These are phyloP conservation scores for Lophiostoma macrostomum DNA, from an alignment of 495 filamentous ascomycete genomes.

Conservation along the genomic window DNA sequence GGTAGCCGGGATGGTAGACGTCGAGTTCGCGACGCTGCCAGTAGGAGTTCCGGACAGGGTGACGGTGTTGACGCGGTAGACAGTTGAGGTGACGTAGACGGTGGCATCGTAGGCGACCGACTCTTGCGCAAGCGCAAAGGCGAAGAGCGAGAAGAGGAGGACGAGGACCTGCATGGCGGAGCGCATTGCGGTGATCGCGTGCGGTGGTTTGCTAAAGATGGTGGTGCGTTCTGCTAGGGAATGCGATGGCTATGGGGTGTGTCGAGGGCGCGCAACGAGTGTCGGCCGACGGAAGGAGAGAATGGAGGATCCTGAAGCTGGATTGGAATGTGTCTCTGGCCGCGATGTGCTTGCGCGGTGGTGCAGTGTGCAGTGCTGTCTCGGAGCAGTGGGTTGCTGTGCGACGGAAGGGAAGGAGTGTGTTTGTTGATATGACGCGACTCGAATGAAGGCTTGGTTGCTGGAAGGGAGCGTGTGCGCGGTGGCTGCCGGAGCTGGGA, in stretches of 20 bases:
- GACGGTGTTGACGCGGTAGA: slow-evolving; percentile 31
- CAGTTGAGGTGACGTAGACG: slow-evolving; percentile 30
- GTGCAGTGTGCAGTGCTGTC: not conserved
- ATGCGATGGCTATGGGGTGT: slow-evolving; percentile 13
- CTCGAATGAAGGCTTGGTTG: not conserved
- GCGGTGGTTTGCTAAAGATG: not conserved
- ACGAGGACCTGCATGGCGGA: slow-evolving; percentile 26
- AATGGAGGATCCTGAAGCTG: not conserved
- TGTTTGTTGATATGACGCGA: not conserved
- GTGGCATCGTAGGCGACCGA: slow-evolving; percentile 23
- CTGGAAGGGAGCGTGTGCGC: slow-evolving; percentile 27
- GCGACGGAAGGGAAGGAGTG: not conserved
- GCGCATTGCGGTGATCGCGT: slow-evolving; percentile 16
- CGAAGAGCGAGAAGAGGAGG: slow-evolving; percentile 21
- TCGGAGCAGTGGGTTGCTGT: not conserved
- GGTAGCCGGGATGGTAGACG: slow-evolving; percentile 16
- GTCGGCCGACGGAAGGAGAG: not conserved
- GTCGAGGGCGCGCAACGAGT: not conserved
- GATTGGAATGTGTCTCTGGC: slow-evolving; percentile 1
- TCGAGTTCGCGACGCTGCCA: slow-evolving; percentile 11
- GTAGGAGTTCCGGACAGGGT: slow-evolving; percentile 26
- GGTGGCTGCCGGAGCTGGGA: slow-evolving; percentile 23
- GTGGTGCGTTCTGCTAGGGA: slow-evolving; percentile 13
- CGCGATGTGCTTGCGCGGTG: slow-evolving; percentile 1
- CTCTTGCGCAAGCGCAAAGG: slow-evolving; percentile 25